phyloP scores from a whole-genome alignment of 176 grass and related monocot species.

The Oryza glumipatula region DNA sequence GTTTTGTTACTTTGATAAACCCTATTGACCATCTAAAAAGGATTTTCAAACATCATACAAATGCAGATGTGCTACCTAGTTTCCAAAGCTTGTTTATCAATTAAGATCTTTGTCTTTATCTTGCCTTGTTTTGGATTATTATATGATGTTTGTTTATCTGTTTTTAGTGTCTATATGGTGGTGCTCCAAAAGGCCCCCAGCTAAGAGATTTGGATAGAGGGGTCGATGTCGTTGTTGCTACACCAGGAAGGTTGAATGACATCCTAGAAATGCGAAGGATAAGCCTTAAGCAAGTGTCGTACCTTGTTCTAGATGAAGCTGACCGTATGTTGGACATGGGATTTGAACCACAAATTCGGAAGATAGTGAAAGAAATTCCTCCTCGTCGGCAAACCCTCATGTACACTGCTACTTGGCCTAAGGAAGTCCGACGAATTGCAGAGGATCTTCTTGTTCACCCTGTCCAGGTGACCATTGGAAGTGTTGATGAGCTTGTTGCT shows the following conservation, averaged over 20 bases:
- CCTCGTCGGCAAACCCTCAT: slow-evolving; percentile 89
- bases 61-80: neutral
- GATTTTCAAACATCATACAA: neutral
- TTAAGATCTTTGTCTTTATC: neutral
- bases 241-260: slow-evolving; percentile 95
- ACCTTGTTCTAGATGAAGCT: slow-evolving; percentile 86
- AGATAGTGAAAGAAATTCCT: slow-evolving; percentile 90
- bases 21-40: slow-evolving; percentile 1
- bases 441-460: slow-evolving; percentile 83
- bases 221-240: slow-evolving; percentile 97
- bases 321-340: slow-evolving; percentile 93
- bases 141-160: slow-evolving; percentile 30
- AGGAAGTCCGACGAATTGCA: slow-evolving; percentile 92
- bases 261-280: slow-evolving; percentile 90
- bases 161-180: slow-evolving; percentile 90
- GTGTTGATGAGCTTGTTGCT: slow-evolving; percentile 93
- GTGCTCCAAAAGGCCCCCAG: slow-evolving; percentile 96
- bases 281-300: slow-evolving; percentile 73
- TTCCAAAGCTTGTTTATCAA: neutral
- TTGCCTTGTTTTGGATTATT: slow-evolving; percentile 5
- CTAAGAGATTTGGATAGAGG: slow-evolving; percentile 90
- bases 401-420: slow-evolving; percentile 99
- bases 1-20: neutral
- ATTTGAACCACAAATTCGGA: slow-evolving; percentile 94
- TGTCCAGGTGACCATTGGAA: slow-evolving; percentile 98